Conservation (phyloP, 2,329 filamentous ascomycete species). For the Seiridium cupressi region DNA sequence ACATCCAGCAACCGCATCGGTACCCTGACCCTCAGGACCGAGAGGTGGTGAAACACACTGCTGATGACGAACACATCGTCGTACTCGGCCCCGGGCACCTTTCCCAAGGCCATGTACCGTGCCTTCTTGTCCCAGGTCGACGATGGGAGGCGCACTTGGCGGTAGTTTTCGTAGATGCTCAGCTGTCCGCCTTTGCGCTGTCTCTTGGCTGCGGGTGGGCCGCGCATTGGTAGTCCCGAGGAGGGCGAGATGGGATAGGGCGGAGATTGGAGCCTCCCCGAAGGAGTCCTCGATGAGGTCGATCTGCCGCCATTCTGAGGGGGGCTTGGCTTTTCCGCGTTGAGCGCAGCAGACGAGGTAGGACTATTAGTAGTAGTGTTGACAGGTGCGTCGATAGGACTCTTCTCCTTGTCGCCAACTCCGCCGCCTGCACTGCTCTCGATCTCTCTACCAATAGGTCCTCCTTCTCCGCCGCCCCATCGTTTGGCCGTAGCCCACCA, state of each 20-base stretch:
- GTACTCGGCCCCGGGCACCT: constrained; percentile 40
- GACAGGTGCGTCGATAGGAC: neutral
- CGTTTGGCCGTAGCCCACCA: constrained; percentile 63
- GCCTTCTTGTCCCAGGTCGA: constrained; percentile 61
- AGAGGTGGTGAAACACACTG: constrained; percentile 61
- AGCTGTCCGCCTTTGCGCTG: constrained; percentile 46
- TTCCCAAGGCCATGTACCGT: constrained; percentile 57
- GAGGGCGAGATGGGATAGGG: constrained; percentile 8
- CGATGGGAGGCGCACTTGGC: constrained; percentile 57
- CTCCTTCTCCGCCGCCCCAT: constrained; percentile 63
- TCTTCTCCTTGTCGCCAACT: constrained; percentile 44
- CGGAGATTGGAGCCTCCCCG: constrained; percentile 1
- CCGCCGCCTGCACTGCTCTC: constrained; percentile 39
- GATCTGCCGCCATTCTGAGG: neutral
- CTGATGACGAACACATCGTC: constrained; percentile 64
- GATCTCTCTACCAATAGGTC: constrained; percentile 61
- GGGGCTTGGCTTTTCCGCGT: neutral
- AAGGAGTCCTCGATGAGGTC: neutral
- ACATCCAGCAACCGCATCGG: constrained; percentile 51
- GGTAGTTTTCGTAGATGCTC: constrained; percentile 62
- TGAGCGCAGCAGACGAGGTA: neutral
- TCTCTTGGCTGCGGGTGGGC: constrained; percentile 40
- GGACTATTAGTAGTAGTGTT: neutral
- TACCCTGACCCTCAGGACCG: constrained; percentile 57
- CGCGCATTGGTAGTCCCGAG: constrained; percentile 16